Percentiles rank a stretch among this genome's conserved stretches.
Evolutionary conservation across 139 green algal species (phyloP).

Genomic region (Chlorella sorokiniana): DNA sequence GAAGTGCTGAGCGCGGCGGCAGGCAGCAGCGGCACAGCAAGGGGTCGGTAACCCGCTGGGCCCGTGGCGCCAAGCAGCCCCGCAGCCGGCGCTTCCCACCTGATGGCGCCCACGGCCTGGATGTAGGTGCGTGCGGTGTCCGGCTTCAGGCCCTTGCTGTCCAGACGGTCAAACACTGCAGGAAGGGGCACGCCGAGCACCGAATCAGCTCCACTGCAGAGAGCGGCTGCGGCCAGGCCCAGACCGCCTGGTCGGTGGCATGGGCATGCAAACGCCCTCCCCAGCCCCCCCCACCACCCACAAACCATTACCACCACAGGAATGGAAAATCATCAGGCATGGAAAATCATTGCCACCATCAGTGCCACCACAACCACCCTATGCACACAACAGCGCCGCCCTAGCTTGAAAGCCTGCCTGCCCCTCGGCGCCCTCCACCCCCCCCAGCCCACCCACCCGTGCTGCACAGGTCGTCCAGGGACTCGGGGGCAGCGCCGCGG

Average conservation of each 20-base stretch:
- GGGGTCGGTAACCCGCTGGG: neutral
- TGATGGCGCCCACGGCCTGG: constrained; percentile 72
- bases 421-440: neutral
- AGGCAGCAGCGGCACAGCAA: neutral
- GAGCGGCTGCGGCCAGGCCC: too few relatives aligned
- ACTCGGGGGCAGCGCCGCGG: neutral
- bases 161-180: constrained; percentile 61
- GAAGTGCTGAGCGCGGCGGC: neutral
- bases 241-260: too few relatives aligned
- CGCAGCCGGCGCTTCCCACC: constrained; percentile 42
- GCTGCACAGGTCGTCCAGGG: constrained; percentile 51
- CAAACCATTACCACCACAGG: too few relatives aligned
- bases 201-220: too few relatives aligned
- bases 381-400: too few relatives aligned
- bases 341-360: neutral
- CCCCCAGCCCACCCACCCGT: constrained; percentile 4
- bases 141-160: constrained; percentile 49
- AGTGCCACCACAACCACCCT: neutral
- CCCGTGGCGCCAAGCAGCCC: neutral
- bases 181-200: too few relatives aligned
- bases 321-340: too few relatives aligned
- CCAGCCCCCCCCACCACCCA: too few relatives aligned
- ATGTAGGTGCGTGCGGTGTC: constrained; percentile 76
- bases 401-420: too few relatives aligned
- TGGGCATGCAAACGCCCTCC: too few relatives aligned